Base-by-base conservation (phyloP, 371 early-diverging fungal species). In the Mortierella polycephala region DNA sequence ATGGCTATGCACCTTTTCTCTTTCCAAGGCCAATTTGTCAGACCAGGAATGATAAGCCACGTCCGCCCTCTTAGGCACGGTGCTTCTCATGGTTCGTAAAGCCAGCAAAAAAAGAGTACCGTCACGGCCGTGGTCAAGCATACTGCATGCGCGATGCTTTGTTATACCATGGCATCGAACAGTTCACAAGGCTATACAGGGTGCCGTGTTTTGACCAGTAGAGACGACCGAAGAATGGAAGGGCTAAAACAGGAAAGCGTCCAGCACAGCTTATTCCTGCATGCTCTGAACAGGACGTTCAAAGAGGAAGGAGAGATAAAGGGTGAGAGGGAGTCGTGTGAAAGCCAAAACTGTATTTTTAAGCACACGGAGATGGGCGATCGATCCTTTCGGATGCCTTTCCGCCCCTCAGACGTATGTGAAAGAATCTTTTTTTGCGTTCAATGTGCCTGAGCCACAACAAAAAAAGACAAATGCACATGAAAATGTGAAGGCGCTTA, bases 401-500 rank as follows among this genome's bases (percentile, higher is more conserved):
- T 50, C 40, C 61, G 50, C 50, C n/a, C 20, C 51, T 2, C 4
- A 21, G 18, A 52, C n/a, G 9, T 30, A 30, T 30, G 30, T 30
- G 30, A 30, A 30, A 30, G 30, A 30, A 30, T 30, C 30, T 30
- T 30, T 30, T 30, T 30, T 30, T 30, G 30, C 30, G 30, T 30
- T 30, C 30, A 4, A 30, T 30, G 30, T 4, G 30, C 30, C 30
- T 30, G 30, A 30, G 30, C 30, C 30, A 30, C 30, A 30, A 30
- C 30, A 30, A 30, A 30, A 30, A 52, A 13, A 23, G 21, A 10
- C 0, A 14, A 7, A 52, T 23, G 53, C 62, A 62, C 53, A 62
- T 62, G 62, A 62, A 41, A 62, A 50, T 53, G 14, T n/a, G 9
- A 52, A 40, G 12, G 20, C 16, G 62, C 37, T 62, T 62, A 62